Evolutionary conservation across 306 rosid genomes (phyloP), one percentile per base, ranked within the genome.

Genomic region (Calophaca sinica): DNA sequence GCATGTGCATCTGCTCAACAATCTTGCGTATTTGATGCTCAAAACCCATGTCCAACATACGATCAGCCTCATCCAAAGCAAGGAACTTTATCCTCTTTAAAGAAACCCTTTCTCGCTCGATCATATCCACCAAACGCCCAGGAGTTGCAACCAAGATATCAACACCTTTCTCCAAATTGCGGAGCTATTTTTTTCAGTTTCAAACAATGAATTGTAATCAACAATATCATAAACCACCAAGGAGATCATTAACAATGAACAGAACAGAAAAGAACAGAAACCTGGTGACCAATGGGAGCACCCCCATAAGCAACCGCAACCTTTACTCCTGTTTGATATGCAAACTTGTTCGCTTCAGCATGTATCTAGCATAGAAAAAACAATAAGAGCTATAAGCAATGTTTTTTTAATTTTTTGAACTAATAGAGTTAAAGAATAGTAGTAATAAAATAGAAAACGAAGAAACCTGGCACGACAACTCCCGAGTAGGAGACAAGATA

Each of bases 31-130:
- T 88, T 77, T 90, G 98, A 52, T 85, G 98, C 77, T 93, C 98
- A 80, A 93, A 93, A 4, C 98, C 98, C 96, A 93, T 93, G 73
- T 93, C 96, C 69, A 93, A 73, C 98, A 93, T 93, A 13, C 98
- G 85, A 72, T 93, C 98, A 2, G 98, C 98, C 79, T 93, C 96
- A 35, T 93, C 98, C 58, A 93, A 84, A 0, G 92, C 98, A 75
- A 93, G 84, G 77, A 81, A 86, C 31, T 75, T 80, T 12, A 90
- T 86, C 86, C 58, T 86, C 73, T 45, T 41, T 9, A 93, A 76
- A 0, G 91, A 87, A 68, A 93, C 92, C 75, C 89, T 90, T 26
- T 86, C 90, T 65, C 94, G 86, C 80, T 93, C 98, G 6, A 90
- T 86, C 62, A 93, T 63, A 84, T 93, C 98, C 14, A 87, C 94